phyloP scores from a whole-genome alignment of 2,329 filamentous ascomycete genomes.

The Cladosporium austrohemisphaericum region DNA sequence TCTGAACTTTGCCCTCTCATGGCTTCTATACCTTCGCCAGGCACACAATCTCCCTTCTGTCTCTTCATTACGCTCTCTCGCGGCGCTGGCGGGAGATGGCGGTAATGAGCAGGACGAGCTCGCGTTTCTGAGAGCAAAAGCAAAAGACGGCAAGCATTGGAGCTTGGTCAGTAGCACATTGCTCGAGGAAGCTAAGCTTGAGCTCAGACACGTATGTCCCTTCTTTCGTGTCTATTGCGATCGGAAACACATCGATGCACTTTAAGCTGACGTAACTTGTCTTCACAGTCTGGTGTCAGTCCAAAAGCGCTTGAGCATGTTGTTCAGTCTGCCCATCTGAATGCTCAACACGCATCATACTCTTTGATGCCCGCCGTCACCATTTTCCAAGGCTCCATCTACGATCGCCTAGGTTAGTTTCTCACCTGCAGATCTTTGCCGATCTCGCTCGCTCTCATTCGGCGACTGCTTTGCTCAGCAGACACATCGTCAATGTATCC shows the following conservation, averaged over 20 bases:
- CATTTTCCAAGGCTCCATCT: constrained; percentile 68
- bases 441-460: no score
- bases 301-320: constrained; percentile 69
- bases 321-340: constrained; percentile 76
- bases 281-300: constrained; percentile 14
- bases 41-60: constrained; percentile 61
- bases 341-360: constrained; percentile 70
- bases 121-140: constrained; percentile 77
- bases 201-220: constrained; percentile 25
- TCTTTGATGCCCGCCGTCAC: constrained; percentile 71
- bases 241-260: not conserved
- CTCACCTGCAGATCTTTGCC: not conserved
- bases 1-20: constrained; percentile 91
- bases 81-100: constrained; percentile 25
- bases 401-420: constrained; percentile 64
- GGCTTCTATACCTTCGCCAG: constrained; percentile 92
- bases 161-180: constrained; percentile 77
- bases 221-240: not conserved
- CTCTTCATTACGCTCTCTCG: constrained; percentile 21
- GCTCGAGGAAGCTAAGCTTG: constrained; percentile 79
- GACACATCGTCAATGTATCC: not conserved
- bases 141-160: constrained; percentile 83
- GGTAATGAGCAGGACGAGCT: constrained; percentile 69
- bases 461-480: not conserved
- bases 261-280: not conserved